phyloP scores from a whole-genome alignment of 176 grass and related monocot species.

The Areca catechu region DNA sequence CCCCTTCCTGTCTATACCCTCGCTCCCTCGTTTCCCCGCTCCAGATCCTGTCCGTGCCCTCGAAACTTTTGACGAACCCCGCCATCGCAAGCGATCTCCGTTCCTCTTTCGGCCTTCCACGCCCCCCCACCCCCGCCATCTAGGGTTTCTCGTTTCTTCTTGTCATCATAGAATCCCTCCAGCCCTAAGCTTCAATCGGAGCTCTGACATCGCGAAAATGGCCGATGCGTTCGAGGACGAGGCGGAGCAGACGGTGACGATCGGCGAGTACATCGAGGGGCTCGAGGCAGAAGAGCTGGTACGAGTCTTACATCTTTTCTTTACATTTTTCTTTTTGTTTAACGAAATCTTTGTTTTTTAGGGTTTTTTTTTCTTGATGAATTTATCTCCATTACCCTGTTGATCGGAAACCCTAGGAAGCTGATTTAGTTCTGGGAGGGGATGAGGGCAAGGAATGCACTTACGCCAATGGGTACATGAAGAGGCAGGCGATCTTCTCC shows the following conservation, averaged over 20 bases:
- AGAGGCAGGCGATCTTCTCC: slow-evolving; percentile 95
- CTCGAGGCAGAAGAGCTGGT: slow-evolving; percentile 88
- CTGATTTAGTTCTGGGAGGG: slow-evolving; percentile 83
- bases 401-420: slow-evolving; percentile 48
- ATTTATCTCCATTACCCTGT: background rate
- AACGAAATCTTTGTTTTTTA: background rate
- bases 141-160: too few relatives aligned
- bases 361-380: background rate
- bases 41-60: too few relatives aligned
- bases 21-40: too few relatives aligned
- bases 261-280: slow-evolving; percentile 81
- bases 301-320: background rate
- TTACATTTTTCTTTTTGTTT: background rate
- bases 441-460: slow-evolving; percentile 98
- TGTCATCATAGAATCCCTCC: too few relatives aligned
- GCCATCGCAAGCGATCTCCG: too few relatives aligned
- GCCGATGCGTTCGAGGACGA: slow-evolving; percentile 59
- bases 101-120: too few relatives aligned
- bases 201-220: slow-evolving; percentile 18
- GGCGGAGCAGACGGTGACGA: slow-evolving; percentile 41
- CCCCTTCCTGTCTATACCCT: too few relatives aligned
- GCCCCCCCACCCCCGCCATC: too few relatives aligned
- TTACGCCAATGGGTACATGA: slow-evolving; percentile 72
- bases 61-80: too few relatives aligned
- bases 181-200: too few relatives aligned